Evolutionary conservation across 2,329 filamentous ascomycete genomes (phyloP).

Genomic region (Elsinoe fawcettii): DNA sequence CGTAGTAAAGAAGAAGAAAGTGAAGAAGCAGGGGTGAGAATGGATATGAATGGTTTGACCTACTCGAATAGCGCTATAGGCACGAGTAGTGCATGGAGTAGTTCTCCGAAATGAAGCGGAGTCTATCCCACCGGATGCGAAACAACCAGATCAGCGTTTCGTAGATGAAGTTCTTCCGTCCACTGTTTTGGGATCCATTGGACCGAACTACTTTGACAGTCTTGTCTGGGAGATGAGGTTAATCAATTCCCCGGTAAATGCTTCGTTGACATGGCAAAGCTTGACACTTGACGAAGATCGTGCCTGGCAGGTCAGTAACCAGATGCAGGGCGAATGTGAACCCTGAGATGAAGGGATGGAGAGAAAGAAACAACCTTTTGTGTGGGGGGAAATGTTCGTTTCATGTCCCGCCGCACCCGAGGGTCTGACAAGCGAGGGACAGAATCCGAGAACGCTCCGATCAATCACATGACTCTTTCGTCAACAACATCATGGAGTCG

Average conservation of each 20-base stretch:
- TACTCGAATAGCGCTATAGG: not conserved
- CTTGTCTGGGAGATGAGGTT: not conserved
- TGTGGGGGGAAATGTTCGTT: not conserved
- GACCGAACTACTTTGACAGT: not conserved
- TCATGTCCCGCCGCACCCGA: not conserved
- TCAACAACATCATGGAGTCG: not conserved
- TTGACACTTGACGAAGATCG: not conserved
- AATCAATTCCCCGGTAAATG: not conserved
- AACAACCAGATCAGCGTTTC: not conserved
- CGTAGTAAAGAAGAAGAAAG: not conserved
- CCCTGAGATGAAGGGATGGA: not conserved
- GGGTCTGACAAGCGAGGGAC: not conserved
- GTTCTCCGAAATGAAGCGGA: conserved; percentile 1
- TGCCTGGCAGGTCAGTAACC: not conserved
- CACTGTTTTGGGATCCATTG: not conserved
- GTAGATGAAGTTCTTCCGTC: conserved; percentile 4
- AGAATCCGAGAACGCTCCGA: not conserved
- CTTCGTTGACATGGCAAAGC: not conserved
- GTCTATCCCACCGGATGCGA: conserved; percentile 6
- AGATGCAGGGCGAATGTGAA: not conserved
- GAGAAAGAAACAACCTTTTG: not conserved
- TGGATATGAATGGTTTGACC: not conserved
- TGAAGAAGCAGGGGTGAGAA: not conserved
- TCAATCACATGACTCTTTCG: not conserved
- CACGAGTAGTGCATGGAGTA: not conserved